Conservation (phyloP, 2,329 filamentous ascomycete genomes). For the Ascochyta pisi region DNA sequence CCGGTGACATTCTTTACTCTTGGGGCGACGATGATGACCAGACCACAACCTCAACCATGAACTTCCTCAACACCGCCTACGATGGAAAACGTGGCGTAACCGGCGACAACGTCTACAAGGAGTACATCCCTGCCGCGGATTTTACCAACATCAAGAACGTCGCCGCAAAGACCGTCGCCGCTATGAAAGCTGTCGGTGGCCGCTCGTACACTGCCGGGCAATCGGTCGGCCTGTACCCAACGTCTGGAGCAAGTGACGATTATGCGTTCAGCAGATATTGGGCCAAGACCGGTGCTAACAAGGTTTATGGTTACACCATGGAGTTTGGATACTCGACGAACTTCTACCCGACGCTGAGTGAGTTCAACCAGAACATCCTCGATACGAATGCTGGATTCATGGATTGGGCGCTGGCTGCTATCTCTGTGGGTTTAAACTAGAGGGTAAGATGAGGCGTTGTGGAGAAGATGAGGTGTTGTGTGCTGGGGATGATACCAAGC, state of each 20-base stretch:
- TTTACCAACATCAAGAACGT: slow-evolving; percentile 44
- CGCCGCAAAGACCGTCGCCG: slow-evolving; percentile 42
- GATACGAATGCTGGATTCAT: slow-evolving; percentile 52
- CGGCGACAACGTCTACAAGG: slow-evolving; percentile 60
- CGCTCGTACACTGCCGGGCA: slow-evolving; percentile 43
- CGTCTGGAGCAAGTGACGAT: slow-evolving; percentile 49
- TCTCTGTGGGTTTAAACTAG: slow-evolving; percentile 37
- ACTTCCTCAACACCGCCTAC: slow-evolving; percentile 61
- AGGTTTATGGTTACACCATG: slow-evolving; percentile 51
- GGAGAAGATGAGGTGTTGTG: background rate
- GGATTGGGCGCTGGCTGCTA: slow-evolving; percentile 50
- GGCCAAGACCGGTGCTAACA: slow-evolving; percentile 44
- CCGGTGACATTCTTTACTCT: slow-evolving; percentile 61
- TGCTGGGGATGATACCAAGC: slow-evolving; percentile 6
- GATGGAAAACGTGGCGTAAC: slow-evolving; percentile 60
- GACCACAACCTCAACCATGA: slow-evolving; percentile 54
- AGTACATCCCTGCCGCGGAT: slow-evolving; percentile 50
- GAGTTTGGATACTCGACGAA: slow-evolving; percentile 51
- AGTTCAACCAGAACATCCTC: slow-evolving; percentile 51
- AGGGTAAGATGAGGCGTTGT: background rate
- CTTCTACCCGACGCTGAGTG: slow-evolving; percentile 50
- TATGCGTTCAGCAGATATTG: slow-evolving; percentile 50
- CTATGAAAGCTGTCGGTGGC: slow-evolving; percentile 49
- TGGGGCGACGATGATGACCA: slow-evolving; percentile 66
- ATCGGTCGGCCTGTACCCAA: slow-evolving; percentile 49